A percentile compares a stretch with the other conserved stretches of the same genome.
phyloP scores from a whole-genome alignment of 2,329 filamentous ascomycete genomes.

The Clarireedia monteithiana region DNA sequence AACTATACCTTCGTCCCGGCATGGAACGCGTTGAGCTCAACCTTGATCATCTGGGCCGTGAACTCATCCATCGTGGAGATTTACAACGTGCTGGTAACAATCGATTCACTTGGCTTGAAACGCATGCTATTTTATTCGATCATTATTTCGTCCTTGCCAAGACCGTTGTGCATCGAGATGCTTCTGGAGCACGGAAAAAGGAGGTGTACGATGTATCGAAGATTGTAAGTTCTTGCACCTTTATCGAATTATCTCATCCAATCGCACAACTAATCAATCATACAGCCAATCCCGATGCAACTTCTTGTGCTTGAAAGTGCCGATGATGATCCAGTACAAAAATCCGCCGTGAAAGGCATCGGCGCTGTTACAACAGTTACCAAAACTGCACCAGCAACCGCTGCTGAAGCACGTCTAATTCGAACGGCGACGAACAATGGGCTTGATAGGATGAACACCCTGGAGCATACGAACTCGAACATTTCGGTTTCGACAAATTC shows the following conservation, averaged over 20 bases:
- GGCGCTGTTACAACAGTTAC: constrained; percentile 55
- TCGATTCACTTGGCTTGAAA: constrained; percentile 89
- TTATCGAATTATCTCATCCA: no score
- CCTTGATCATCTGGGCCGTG: constrained; percentile 85
- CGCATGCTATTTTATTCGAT: constrained; percentile 88
- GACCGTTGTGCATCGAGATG: constrained; percentile 58
- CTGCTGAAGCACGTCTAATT: constrained; percentile 46
- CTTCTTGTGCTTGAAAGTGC: constrained; percentile 85
- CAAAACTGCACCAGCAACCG: constrained; percentile 52
- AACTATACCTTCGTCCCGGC: constrained; percentile 76
- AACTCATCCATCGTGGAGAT: constrained; percentile 83
- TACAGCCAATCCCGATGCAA: constrained; percentile 93
- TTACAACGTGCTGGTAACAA: constrained; percentile 82
- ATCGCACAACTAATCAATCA: no score
- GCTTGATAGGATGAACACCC: constrained; percentile 39
- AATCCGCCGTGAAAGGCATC: constrained; percentile 50
- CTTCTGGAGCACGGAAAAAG: constrained; percentile 64
- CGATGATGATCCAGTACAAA: constrained; percentile 84
- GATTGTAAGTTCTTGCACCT: constrained; percentile 47
- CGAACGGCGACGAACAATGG: constrained; percentile 26
- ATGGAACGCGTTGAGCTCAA: constrained; percentile 86
- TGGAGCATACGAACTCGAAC: constrained; percentile 62
- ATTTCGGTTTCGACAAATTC: constrained; percentile 52
- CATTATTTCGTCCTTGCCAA: constrained; percentile 95
- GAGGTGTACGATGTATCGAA: constrained; percentile 88